Conservation (phyloP, 768 basidiomycete genomes). For the Kwoniella shandongensis region DNA sequence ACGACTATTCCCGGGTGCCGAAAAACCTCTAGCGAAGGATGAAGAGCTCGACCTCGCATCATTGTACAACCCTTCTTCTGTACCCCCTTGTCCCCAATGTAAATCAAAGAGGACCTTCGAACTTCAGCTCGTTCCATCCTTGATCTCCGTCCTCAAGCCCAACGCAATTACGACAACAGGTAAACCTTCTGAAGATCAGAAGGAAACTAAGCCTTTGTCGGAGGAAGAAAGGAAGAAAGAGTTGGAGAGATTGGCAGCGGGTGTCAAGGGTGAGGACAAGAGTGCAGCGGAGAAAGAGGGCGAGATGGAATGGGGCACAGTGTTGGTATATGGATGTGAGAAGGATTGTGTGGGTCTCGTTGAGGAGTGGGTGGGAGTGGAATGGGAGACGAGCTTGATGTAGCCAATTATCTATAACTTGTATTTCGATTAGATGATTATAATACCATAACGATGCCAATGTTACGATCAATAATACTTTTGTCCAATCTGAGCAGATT, state of each 20-base stretch:
- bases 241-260: conserved; percentile 60
- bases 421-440: too few relatives aligned
- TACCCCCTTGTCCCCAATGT: conserved; percentile 71
- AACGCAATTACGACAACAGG: conserved; percentile 38
- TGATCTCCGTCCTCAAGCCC: conserved; percentile 71
- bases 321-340: conserved; percentile 82
- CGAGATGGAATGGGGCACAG: conserved; percentile 94
- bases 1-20: conserved; percentile 67
- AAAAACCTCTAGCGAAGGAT: conserved; percentile 40
- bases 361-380: conserved; percentile 52
- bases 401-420: too few relatives aligned
- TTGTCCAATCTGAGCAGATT: too few relatives aligned
- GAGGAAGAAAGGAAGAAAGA: conserved; percentile 71
- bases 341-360: conserved; percentile 63
- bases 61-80: conserved; percentile 59
- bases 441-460: too few relatives aligned
- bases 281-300: conserved; percentile 53
- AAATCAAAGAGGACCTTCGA: conserved; percentile 73
- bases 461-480: too few relatives aligned
- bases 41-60: conserved; percentile 29
- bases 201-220: conserved; percentile 55
- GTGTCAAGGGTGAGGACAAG: conserved; percentile 31
- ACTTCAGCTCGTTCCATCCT: conserved; percentile 90
- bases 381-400: conserved; percentile 43
- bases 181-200: conserved; percentile 26